Conservation (phyloP, 1,139 yeast species). For the Hansenula lynferdii region DNA sequence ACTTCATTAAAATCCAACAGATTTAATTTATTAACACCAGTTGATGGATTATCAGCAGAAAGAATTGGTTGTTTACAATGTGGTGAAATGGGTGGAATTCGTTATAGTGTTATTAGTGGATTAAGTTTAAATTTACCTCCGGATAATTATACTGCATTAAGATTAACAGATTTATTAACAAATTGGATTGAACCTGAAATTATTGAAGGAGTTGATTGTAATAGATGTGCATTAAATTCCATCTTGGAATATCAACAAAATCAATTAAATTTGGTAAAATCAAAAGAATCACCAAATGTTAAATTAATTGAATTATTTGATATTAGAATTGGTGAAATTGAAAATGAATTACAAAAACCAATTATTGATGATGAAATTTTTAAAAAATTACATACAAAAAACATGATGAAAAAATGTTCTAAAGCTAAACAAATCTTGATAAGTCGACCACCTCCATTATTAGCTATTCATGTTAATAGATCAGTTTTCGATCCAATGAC, state of each 20-base stretch:
- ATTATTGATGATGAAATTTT: constrained; percentile 79
- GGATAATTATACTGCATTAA: constrained; percentile 35
- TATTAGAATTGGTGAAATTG: constrained; percentile 50
- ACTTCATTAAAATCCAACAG: constrained; percentile 42
- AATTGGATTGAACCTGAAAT: constrained; percentile 81
- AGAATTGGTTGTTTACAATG: constrained; percentile 85
- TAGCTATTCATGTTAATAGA: constrained; percentile 83
- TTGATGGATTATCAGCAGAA: constrained; percentile 83
- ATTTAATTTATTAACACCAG: constrained; percentile 70
- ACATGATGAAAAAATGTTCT: constrained; percentile 68
- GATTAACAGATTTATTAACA: constrained; percentile 53
- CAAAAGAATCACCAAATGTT: constrained; percentile 22
- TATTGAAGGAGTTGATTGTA: constrained; percentile 90
- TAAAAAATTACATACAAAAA: constrained; percentile 66
- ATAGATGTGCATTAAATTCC: constrained; percentile 75
- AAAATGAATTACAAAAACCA: constrained; percentile 52
- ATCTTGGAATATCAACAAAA: constrained; percentile 47
- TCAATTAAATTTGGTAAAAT: constrained; percentile 32
- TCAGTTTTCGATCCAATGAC: constrained; percentile 89
- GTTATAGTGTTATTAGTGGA: constrained; percentile 79
- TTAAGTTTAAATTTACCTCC: constrained; percentile 67
- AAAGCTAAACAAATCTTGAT: constrained; percentile 81
- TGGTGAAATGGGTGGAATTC: constrained; percentile 90
- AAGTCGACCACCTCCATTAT: constrained; percentile 78
- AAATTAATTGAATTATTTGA: constrained; percentile 42